Evolutionary conservation across 139 green algal species (phyloP).

Genomic region (Coelastrella sp.): DNA sequence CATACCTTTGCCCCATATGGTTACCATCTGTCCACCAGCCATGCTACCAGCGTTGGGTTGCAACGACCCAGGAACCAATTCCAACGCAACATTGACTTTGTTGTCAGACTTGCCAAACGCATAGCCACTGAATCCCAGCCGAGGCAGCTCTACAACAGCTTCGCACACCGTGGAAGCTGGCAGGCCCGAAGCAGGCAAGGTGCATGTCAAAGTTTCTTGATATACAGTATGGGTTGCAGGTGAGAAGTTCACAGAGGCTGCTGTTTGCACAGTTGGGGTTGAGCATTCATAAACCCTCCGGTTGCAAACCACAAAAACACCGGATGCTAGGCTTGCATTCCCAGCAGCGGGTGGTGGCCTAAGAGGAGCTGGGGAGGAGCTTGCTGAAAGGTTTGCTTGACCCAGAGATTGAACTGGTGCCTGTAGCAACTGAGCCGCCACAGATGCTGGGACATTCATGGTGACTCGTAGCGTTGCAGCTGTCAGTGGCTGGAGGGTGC

Average conservation of each 20-base stretch:
- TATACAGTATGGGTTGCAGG: neutral
- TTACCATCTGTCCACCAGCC: conserved; percentile 9
- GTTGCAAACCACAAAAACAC: neutral
- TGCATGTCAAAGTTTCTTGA: neutral
- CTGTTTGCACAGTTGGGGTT: neutral
- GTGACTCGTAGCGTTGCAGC: neutral
- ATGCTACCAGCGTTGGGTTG: neutral
- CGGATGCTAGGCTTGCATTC: neutral
- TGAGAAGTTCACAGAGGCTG: neutral
- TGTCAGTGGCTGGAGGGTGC: neutral
- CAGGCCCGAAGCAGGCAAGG: neutral
- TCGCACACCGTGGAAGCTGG: neutral
- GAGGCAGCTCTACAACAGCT: neutral
- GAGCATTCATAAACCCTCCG: neutral
- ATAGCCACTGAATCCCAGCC: conserved; percentile 3
- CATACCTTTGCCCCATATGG: neutral
- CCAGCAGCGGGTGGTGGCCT: neutral
- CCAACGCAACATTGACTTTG: neutral
- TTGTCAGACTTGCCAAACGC: neutral
- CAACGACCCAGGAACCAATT: neutral
- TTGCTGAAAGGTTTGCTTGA: neutral
- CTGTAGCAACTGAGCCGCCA: neutral
- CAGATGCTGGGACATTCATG: neutral
- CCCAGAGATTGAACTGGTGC: neutral
- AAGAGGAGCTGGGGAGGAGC: neutral